These are phyloP conservation scores for Ulmus americana DNA, from an alignment of 331 rosid genomes.

Conservation along the genomic window DNA sequence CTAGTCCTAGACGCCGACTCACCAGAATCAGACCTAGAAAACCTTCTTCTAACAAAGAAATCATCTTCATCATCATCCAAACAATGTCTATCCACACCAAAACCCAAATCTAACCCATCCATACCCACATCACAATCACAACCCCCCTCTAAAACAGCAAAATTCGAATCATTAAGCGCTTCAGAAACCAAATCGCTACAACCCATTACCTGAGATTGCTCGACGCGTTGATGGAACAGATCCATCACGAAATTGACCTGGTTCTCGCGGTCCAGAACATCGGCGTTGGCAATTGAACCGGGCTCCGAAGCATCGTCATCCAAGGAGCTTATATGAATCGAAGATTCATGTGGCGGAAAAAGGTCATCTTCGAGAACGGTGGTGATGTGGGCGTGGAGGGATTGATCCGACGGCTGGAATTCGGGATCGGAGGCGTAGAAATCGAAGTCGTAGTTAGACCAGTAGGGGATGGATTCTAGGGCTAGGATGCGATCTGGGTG, in stretches of 20 bases:
- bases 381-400: slow-evolving; percentile 17
- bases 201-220: slow-evolving; percentile 52
- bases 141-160: slow-evolving; percentile 42
- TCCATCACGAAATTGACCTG: slow-evolving; percentile 74
- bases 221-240: slow-evolving; percentile 81
- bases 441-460: slow-evolving; percentile 38
- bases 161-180: slow-evolving; percentile 29
- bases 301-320: slow-evolving; percentile 21
- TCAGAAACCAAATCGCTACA: slow-evolving; percentile 31
- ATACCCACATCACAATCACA: slow-evolving; percentile 28
- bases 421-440: slow-evolving; percentile 46
- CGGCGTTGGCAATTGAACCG: slow-evolving; percentile 30
- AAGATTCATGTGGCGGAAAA: slow-evolving; percentile 21
- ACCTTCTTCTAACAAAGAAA: slow-evolving; percentile 35
- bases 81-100: slow-evolving; percentile 28
- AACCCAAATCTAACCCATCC: slow-evolving; percentile 34
- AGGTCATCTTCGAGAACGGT: slow-evolving; percentile 15
- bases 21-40: slow-evolving; percentile 32
- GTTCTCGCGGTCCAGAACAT: slow-evolving; percentile 41
- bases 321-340: slow-evolving; percentile 1
- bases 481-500: slow-evolving; percentile 25
- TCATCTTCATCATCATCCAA: slow-evolving; percentile 34
- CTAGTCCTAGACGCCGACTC: slow-evolving; percentile 24
- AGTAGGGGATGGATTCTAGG: slow-evolving; percentile 31
- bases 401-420: slow-evolving; percentile 26